These are phyloP conservation scores for Pseudognaphalium luteoalbum DNA, from an alignment of 129 eudicot species.

Conservation along the genomic window DNA sequence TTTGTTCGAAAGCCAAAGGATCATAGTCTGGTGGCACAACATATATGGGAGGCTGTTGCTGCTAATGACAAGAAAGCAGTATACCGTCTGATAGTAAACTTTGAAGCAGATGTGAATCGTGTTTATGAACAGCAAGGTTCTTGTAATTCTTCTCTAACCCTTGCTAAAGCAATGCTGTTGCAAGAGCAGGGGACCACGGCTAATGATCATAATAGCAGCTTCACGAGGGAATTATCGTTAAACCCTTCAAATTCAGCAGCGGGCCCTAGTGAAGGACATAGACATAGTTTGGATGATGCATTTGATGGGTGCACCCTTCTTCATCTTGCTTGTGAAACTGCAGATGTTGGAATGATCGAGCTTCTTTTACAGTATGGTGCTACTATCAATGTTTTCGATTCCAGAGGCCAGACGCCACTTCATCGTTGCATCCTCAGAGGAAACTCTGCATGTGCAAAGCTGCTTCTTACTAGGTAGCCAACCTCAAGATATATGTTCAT, in stretches of 20 bases:
- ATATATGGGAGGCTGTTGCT: constrained; percentile 87
- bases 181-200: constrained; percentile 56
- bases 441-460: constrained; percentile 68
- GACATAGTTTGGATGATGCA: constrained; percentile 24
- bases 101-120: constrained; percentile 72
- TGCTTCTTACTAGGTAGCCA: constrained; percentile 75
- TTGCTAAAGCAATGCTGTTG: constrained; percentile 81
- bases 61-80: constrained; percentile 81
- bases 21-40: constrained; percentile 48
- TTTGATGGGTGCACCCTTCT: constrained; percentile 69
- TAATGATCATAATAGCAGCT: neutral
- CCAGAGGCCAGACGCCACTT: constrained; percentile 72
- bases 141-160: constrained; percentile 68
- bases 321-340: constrained; percentile 86
- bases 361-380: constrained; percentile 93
- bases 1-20: constrained; percentile 79
- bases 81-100: constrained; percentile 75
- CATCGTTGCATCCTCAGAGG: constrained; percentile 77
- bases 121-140: constrained; percentile 45
- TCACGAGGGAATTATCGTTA: neutral
- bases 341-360: constrained; percentile 88
- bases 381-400: constrained; percentile 56
- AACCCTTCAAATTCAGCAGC: constrained; percentile 30
- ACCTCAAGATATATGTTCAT: neutral
- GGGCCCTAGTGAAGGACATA: constrained; percentile 50